Evolutionary conservation across 805 yeast species (phyloP).

Genomic region (Candida boleticola): DNA sequence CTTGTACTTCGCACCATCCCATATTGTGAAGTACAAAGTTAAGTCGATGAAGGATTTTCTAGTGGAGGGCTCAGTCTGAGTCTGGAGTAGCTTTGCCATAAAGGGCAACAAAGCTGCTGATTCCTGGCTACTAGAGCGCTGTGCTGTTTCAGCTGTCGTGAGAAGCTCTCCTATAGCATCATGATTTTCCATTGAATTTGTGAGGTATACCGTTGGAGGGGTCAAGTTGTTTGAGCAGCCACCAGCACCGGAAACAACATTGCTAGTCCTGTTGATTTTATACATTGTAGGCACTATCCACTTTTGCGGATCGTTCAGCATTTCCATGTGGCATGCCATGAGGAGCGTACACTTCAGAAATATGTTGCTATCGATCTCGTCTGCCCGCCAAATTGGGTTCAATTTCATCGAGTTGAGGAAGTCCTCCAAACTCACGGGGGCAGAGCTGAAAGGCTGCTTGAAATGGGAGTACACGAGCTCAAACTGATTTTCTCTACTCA

Average conservation of each 20-base stretch:
- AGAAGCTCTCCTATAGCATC: background rate
- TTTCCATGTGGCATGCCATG: slow-evolving; percentile 25
- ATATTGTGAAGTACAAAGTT: slow-evolving; percentile 23
- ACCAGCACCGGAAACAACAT: slow-evolving; percentile 12
- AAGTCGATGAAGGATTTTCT: slow-evolving; percentile 24
- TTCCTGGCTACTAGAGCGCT: background rate
- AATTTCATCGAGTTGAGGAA: slow-evolving; percentile 13
- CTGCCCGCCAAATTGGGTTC: slow-evolving; percentile 11
- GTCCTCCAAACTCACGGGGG: slow-evolving; percentile 14
- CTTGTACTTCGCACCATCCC: slow-evolving; percentile 28
- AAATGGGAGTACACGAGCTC: slow-evolving; percentile 23
- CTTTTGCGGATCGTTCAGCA: slow-evolving; percentile 19
- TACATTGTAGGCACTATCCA: slow-evolving; percentile 25
- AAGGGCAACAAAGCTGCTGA: slow-evolving; percentile 8
- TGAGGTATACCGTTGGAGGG: slow-evolving; percentile 19
- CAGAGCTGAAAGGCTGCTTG: slow-evolving; percentile 12
- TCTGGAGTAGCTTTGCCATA: slow-evolving; percentile 10
- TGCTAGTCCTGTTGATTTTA: slow-evolving; percentile 13
- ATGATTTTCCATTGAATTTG: slow-evolving; percentile 19
- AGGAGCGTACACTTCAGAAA: slow-evolving; percentile 28
- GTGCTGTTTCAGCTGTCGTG: background rate
- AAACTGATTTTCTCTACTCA: slow-evolving; percentile 13
- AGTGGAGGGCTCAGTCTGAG: slow-evolving; percentile 1
- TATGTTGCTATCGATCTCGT: slow-evolving; percentile 9
- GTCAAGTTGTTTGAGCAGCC: slow-evolving; percentile 27